phyloP scores from a whole-genome alignment of 768 basidiomycete species.

The Amanita pseudoporphyria region DNA sequence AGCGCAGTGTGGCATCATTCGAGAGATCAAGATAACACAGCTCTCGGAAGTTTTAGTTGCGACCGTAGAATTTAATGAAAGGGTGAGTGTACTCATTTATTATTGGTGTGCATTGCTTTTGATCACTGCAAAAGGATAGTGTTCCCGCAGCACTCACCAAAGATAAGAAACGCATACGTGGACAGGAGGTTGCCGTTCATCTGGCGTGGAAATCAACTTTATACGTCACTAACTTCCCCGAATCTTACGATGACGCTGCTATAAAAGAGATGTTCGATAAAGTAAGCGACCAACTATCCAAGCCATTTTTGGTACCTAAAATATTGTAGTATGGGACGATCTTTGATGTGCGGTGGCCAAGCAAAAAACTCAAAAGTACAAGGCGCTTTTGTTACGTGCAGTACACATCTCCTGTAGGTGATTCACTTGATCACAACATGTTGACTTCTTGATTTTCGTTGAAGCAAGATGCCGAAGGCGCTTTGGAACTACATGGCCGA shows the following conservation, averaged over 20 bases:
- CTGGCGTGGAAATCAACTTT: constrained; percentile 91
- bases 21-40: constrained; percentile 74
- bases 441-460: not conserved
- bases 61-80: constrained; percentile 77
- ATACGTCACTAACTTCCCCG: constrained; percentile 95
- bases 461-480: constrained; percentile 59
- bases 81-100: constrained; percentile 27
- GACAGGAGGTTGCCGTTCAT: constrained; percentile 73
- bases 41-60: constrained; percentile 57
- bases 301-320: constrained; percentile 2
- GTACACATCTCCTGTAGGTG: constrained; percentile 70
- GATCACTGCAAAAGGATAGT: constrained; percentile 42
- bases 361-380: constrained; percentile 89
- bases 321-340: constrained; percentile 69
- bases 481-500: constrained; percentile 70
- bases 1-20: constrained; percentile 72
- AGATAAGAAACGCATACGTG: constrained; percentile 83
- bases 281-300: constrained; percentile 30
- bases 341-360: constrained; percentile 96
- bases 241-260: constrained; percentile 65
- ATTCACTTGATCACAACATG: not conserved
- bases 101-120: not conserved
- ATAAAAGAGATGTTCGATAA: constrained; percentile 71
- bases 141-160: constrained; percentile 86
- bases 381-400: constrained; percentile 94